A percentile compares a stretch with the other conserved stretches of the same genome.
Conservation (phyloP, 345 rosid genomes). For the Brassica carinata region DNA sequence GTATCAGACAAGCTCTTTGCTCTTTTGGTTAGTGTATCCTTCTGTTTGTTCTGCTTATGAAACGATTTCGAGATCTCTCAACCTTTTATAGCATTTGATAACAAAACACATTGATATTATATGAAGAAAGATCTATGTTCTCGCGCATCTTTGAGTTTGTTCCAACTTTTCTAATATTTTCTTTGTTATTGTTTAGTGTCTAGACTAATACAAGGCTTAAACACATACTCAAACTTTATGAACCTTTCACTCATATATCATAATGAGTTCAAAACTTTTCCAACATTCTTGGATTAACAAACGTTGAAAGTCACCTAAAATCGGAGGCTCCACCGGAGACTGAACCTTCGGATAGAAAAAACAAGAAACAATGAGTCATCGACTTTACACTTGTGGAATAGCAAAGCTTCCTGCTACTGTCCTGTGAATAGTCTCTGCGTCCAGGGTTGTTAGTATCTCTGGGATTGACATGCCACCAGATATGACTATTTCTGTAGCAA, state of each 20-base stretch:
- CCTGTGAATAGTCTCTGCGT: slow-evolving; percentile 40
- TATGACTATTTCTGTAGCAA: slow-evolving; percentile 60
- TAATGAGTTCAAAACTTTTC: slow-evolving; percentile 8
- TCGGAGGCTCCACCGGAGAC: slow-evolving; percentile 10
- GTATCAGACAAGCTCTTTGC: slow-evolving; percentile 11
- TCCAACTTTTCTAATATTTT: not conserved
- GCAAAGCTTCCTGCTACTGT: slow-evolving; percentile 44
- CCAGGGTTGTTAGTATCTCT: slow-evolving; percentile 51
- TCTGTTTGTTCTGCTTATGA: not conserved
- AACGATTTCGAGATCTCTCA: not conserved
- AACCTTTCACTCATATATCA: slow-evolving; percentile 14
- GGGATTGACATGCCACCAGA: slow-evolving; percentile 78
- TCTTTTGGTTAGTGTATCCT: slow-evolving; percentile 1
- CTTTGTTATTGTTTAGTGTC: not conserved
- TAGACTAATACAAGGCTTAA: slow-evolving; percentile 21
- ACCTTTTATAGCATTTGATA: not conserved
- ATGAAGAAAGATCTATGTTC: not conserved
- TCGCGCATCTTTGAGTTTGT: not conserved
- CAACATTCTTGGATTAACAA: slow-evolving; percentile 21
- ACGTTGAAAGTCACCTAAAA: not conserved
- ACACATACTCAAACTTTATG: not conserved
- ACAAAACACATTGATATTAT: not conserved
- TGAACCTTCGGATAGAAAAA: not conserved
- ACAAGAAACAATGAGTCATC: not conserved
- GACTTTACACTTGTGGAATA: slow-evolving; percentile 39